phyloP scores from a whole-genome alignment of 2,329 filamentous ascomycete genomes.

The Trichothecium roseum region DNA sequence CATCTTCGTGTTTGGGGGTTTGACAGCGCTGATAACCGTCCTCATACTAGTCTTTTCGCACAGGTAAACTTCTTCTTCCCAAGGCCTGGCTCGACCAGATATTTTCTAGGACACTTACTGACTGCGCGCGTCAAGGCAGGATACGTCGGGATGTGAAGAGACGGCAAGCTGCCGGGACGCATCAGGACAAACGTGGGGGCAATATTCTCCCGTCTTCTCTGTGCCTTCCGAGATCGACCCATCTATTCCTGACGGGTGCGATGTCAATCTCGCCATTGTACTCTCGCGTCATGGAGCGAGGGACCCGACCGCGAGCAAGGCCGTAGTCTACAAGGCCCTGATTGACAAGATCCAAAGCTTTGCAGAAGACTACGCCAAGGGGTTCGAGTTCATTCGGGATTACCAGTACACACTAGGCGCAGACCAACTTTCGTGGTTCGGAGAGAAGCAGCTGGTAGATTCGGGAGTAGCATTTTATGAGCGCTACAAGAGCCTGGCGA shows the following conservation, averaged over 20 bases:
- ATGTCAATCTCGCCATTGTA: constrained; percentile 68
- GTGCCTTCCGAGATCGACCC: constrained; percentile 56
- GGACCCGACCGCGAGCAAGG: constrained; percentile 65
- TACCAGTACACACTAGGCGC: constrained; percentile 63
- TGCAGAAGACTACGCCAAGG: constrained; percentile 45
- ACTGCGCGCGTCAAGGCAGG: too few relatives aligned
- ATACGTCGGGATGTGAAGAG: constrained; percentile 12
- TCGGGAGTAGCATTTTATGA: constrained; percentile 68
- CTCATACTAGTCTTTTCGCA: too few relatives aligned
- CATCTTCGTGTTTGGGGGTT: too few relatives aligned
- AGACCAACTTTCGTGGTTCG: constrained; percentile 58
- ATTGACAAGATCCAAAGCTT: constrained; percentile 54
- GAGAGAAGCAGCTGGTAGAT: constrained; percentile 58
- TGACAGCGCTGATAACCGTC: too few relatives aligned
- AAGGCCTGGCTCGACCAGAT: too few relatives aligned
- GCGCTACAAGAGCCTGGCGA: constrained; percentile 57
- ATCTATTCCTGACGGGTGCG: constrained; percentile 55
- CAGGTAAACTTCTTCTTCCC: too few relatives aligned
- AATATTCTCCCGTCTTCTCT: constrained; percentile 78
- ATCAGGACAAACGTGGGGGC: constrained; percentile 66
- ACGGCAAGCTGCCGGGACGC: constrained; percentile 39
- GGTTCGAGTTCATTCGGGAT: constrained; percentile 59
- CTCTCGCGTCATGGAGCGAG: constrained; percentile 79
- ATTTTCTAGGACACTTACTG: too few relatives aligned
- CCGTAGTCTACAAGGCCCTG: constrained; percentile 49